Base-by-base conservation (phyloP, 805 yeast genomes). In the Komagataella phaffii region DNA sequence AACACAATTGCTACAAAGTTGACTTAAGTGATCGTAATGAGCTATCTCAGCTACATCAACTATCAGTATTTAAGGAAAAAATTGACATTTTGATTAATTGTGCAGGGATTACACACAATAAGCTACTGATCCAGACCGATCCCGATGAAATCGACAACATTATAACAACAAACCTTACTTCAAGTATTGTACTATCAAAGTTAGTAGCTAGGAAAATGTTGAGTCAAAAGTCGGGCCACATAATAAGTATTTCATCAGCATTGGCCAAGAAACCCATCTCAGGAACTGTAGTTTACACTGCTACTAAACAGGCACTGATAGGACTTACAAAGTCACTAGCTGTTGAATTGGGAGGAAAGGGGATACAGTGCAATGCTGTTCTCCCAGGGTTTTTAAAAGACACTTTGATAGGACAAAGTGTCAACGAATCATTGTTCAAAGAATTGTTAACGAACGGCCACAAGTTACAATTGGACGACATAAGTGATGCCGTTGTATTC, bases 241-340 rank as follows among this genome's bases (percentile, higher is more conserved):
- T 88, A 12, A 59, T 87, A 36, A 86, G 84, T 59, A 64, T 88
- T 1, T 77, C 91, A 2, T 85, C 95, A 0, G 72, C 83, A 6
- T 65, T 88, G 19, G 79, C 84, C 0, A 47, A 67, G 3, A 66
- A 72, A 0, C 54, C 58, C 1, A 55, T 69, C 0, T 73, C 75
- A 3, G 95, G 95, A 1, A 74, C 88, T 0, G 55, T 79, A 0
- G 81, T 81, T 0, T 88, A 88, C 57, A 68, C 83, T 0, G 85
- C 89, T 0, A 69, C 84, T 51, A 88, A 88, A 60, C 81, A 83
- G 0, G 96, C 88, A 0, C 59, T 88, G 3, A 65, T 76, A 49
- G 83, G 83, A 3, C 79, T 87, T 57, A 76, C 88, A 0, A 64
- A 69, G 47, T 63, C 82, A 0, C 61, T 85, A 40, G 84, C 90